Evolutionary conservation across 495 filamentous ascomycete species (phyloP).

Genomic region (Lasiosphaeriaceae sp.): DNA sequence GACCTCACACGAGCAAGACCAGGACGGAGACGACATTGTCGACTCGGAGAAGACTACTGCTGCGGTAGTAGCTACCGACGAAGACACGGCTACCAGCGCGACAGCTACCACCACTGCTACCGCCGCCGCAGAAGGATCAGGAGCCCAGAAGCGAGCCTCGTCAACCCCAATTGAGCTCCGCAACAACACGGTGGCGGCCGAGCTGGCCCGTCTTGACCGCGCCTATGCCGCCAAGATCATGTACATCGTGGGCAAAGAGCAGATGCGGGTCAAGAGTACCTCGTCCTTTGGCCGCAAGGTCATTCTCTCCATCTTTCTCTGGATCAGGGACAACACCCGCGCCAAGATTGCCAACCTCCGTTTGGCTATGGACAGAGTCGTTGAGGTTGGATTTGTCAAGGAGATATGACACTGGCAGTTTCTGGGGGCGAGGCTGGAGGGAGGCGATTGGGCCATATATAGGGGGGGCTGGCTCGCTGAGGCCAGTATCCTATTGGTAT

Average conservation of each 20-base stretch:
- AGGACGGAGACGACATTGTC: conserved; percentile 3
- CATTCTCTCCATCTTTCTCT: conserved; percentile 56
- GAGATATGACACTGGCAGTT: conserved; percentile 40
- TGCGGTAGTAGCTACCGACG: background rate
- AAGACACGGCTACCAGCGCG: background rate
- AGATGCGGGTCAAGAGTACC: conserved; percentile 52
- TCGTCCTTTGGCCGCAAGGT: conserved; percentile 44
- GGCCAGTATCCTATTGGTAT: too few relatives aligned
- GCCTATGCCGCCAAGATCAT: conserved; percentile 60
- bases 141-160: background rate
- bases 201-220: conserved; percentile 49
- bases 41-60: conserved; percentile 4
- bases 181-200: conserved; percentile 35
- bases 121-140: background rate
- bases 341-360: conserved; percentile 59
- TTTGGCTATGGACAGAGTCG: conserved; percentile 56
- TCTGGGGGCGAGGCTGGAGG: background rate
- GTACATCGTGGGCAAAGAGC: conserved; percentile 71
- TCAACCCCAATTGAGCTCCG: conserved; percentile 23
- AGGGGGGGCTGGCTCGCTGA: too few relatives aligned
- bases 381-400: conserved; percentile 71
- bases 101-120: background rate
- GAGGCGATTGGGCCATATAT: too few relatives aligned
- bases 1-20: background rate
- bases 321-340: conserved; percentile 66